Evolutionary conservation across 2,329 filamentous ascomycete genomes (phyloP).

Genomic region (Hawksworthiomyces lignivorus): DNA sequence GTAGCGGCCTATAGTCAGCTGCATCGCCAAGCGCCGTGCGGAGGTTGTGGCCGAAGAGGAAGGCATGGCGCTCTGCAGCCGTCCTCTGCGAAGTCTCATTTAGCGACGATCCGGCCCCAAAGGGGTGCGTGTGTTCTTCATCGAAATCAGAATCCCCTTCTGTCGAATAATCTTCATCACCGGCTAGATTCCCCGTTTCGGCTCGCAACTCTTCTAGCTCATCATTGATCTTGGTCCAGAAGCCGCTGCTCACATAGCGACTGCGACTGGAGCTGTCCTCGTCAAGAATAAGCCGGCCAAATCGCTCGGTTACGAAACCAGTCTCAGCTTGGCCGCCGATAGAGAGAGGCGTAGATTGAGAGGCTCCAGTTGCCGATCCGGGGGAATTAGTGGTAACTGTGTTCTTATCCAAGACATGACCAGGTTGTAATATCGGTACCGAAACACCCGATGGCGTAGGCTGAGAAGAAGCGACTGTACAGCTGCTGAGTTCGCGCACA

Average conservation of each 20-base stretch:
- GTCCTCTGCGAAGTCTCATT: constrained; percentile 31
- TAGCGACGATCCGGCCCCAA: not conserved
- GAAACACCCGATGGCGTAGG: constrained; percentile 15
- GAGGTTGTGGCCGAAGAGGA: constrained; percentile 42
- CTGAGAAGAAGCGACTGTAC: constrained; percentile 13
- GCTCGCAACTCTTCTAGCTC: constrained; percentile 41
- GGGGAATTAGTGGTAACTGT: too few species aligned
- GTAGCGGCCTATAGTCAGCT: constrained; percentile 38
- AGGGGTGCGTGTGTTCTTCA: constrained; percentile 17
- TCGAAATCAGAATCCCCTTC: constrained; percentile 24
- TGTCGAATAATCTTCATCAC: constrained; percentile 30
- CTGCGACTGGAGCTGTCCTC: constrained; percentile 30
- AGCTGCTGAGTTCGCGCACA: constrained; percentile 40
- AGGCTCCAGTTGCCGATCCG: not conserved
- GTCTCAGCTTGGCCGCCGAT: too few species aligned
- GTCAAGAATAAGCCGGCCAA: constrained; percentile 40
- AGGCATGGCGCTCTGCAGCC: constrained; percentile 39
- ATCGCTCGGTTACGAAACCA: too few species aligned
- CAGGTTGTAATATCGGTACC: not conserved
- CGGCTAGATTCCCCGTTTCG: constrained; percentile 26
- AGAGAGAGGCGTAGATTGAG: too few species aligned
- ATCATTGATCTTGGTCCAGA: constrained; percentile 49
- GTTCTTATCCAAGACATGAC: too few species aligned
- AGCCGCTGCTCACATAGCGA: constrained; percentile 43
- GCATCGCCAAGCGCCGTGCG: constrained; percentile 18